A percentile compares a stretch with the other conserved stretches of the same genome.
phyloP scores from a whole-genome alignment of 169 alveolate species.

The Eimeria maxima region DNA sequence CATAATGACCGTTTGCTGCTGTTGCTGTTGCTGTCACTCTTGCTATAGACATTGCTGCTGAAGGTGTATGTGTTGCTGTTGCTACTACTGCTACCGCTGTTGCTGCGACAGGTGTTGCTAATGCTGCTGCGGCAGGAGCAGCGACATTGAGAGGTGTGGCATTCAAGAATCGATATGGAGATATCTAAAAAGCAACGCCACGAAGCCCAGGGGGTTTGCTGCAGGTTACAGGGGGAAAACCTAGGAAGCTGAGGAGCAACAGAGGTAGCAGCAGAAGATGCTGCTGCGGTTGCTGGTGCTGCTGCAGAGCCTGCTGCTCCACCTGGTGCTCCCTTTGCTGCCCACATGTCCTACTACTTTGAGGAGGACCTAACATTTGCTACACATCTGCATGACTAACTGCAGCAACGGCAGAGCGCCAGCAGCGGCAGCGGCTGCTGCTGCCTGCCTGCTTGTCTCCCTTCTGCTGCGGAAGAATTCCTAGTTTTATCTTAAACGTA shows the following conservation, averaged over 20 bases:
- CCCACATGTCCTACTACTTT: background rate
- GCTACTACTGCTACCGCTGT: too few relatives aligned
- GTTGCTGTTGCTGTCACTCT: background rate
- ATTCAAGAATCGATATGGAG: background rate
- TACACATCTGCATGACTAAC: background rate
- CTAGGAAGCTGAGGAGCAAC: background rate
- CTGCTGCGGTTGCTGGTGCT: background rate
- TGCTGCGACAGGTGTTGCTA: too few relatives aligned
- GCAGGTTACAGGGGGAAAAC: background rate
- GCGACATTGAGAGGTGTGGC: background rate
- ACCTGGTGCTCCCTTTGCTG: slow-evolving; percentile 4
- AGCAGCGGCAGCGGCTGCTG: background rate
- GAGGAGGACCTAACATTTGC: background rate
- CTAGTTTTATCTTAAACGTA: too few relatives aligned
- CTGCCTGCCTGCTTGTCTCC: slow-evolving; percentile 33
- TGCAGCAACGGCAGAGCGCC: too few relatives aligned
- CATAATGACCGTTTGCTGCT: background rate
- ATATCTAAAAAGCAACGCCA: background rate
- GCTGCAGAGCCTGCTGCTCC: background rate
- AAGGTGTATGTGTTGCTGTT: too few relatives aligned
- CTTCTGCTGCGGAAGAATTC: background rate
- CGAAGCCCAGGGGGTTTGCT: background rate
- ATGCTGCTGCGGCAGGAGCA: background rate
- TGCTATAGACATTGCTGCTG: too few relatives aligned
- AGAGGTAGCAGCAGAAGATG: slow-evolving; percentile 5